Conservation (phyloP, 768 basidiomycete genomes). For the Boletus sp. region DNA sequence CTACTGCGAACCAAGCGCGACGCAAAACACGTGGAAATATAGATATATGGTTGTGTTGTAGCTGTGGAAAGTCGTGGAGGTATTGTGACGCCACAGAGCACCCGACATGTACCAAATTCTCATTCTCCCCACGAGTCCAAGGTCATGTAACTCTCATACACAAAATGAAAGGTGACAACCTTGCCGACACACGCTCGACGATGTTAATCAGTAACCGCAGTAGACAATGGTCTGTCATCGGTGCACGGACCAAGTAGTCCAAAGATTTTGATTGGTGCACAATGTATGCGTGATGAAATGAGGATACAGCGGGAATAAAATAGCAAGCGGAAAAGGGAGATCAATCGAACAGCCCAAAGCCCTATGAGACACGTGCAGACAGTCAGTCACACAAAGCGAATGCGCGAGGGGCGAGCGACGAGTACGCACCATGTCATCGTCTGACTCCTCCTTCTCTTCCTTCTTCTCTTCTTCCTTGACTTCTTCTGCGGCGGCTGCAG, state of each 20-base stretch:
- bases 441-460: slow-evolving; percentile 86
- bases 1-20: too few relatives aligned
- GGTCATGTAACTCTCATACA: too few relatives aligned
- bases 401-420: too few relatives aligned
- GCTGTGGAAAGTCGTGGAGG: too few relatives aligned
- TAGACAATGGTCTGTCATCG: background rate
- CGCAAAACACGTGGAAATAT: too few relatives aligned
- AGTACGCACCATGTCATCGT: slow-evolving; percentile 56
- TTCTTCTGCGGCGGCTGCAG: slow-evolving; percentile 68
- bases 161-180: too few relatives aligned
- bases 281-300: slow-evolving; percentile 15
- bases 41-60: too few relatives aligned
- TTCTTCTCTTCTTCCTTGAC: slow-evolving; percentile 81
- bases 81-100: too few relatives aligned
- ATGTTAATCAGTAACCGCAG: too few relatives aligned
- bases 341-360: slow-evolving; percentile 97
- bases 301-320: slow-evolving; percentile 27
- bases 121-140: too few relatives aligned
- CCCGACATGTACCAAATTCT: too few relatives aligned
- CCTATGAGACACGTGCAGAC: slow-evolving; percentile 43
- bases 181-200: too few relatives aligned
- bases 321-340: slow-evolving; percentile 25
- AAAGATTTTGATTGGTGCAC: slow-evolving; percentile 26
- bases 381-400: background rate
- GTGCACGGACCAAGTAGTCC: slow-evolving; percentile 19